Evolutionary conservation across 768 basidiomycete species (phyloP).

Genomic region (Lactarius trivialis): DNA sequence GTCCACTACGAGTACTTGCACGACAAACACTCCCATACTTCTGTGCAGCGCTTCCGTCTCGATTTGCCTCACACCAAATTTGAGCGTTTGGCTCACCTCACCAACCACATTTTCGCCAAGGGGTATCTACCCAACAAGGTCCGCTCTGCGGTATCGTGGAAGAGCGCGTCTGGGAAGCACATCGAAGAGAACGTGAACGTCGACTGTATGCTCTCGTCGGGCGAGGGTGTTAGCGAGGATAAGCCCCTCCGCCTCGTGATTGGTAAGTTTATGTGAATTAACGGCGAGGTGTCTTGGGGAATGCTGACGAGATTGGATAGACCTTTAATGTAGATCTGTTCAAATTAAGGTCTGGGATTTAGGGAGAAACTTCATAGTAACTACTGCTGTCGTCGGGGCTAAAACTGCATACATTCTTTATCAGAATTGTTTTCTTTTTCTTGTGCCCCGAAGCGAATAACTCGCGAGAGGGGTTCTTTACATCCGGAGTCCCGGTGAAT

Average conservation of each 20-base stretch:
- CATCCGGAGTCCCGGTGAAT: no score
- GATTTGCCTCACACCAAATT: constrained; percentile 29
- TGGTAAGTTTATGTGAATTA: no score
- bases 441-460: no score
- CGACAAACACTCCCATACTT: constrained; percentile 28
- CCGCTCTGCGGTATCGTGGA: constrained; percentile 39
- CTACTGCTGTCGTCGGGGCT: no score
- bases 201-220: constrained; percentile 28
- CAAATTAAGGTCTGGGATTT: no score
- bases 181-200: constrained; percentile 29
- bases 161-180: constrained; percentile 33
- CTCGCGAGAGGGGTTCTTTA: no score
- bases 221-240: constrained; percentile 34
- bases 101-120: constrained; percentile 41
- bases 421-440: no score
- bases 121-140: constrained; percentile 34
- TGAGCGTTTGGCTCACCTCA: constrained; percentile 39
- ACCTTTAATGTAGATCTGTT: no score
- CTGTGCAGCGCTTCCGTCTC: constrained; percentile 41
- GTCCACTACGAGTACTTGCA: constrained; percentile 39
- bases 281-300: no score
- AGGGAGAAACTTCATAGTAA: no score
- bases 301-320: no score
- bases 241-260: constrained; percentile 34
- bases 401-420: no score